Percentiles rank a stretch among this genome's conserved stretches.
Conservation (phyloP, 2,329 filamentous ascomycete genomes). For the Trichophyton simii region DNA sequence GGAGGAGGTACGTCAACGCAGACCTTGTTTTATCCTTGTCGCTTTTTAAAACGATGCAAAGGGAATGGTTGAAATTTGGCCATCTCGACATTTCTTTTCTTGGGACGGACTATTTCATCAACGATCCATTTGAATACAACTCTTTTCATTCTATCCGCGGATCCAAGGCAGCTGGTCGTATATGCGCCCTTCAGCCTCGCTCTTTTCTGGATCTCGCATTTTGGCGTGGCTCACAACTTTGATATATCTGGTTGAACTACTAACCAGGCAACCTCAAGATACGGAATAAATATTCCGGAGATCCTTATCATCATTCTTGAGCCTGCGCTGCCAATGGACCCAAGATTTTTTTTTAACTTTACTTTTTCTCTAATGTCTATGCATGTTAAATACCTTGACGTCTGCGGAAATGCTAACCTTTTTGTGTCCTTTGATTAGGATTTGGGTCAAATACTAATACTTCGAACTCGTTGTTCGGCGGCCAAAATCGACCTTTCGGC, state of each 20-base stretch:
- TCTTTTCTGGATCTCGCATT: background rate
- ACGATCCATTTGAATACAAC: background rate
- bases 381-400: background rate
- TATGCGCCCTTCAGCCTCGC: background rate
- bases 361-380: background rate
- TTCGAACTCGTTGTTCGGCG: conserved; percentile 15
- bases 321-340: background rate
- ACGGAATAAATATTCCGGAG: background rate
- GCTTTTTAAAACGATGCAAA: background rate
- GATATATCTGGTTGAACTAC: background rate
- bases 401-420: background rate
- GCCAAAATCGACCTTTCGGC: conserved; percentile 17
- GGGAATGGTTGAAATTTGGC: background rate
- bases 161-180: background rate
- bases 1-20: conserved; percentile 19
- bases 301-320: background rate
- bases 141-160: background rate
- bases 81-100: background rate
- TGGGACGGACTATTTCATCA: background rate
- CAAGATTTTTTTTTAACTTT: background rate
- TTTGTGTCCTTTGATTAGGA: conserved; percentile 8
- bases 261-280: background rate
- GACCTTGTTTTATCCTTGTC: background rate
- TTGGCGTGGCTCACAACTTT: background rate
- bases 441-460: conserved; percentile 16